Conservation (phyloP, 1,284 basidiomycete genomes). For the Trichosporon ovoides region DNA sequence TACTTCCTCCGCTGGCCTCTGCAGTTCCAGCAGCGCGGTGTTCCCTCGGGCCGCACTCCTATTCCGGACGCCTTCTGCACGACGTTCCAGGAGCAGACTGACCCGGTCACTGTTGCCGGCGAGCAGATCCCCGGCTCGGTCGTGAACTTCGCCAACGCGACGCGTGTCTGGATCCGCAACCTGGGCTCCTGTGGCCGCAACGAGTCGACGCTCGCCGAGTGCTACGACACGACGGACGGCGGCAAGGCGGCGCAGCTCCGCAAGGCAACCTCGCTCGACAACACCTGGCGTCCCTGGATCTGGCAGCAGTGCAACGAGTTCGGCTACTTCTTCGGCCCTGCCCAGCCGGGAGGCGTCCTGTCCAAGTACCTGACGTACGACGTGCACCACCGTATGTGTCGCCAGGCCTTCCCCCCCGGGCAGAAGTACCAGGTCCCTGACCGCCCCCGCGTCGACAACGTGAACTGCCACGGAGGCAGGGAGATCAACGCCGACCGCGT, state of each 20-base stretch:
- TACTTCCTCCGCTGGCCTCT: constrained; percentile 56
- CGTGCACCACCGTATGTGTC: constrained; percentile 74
- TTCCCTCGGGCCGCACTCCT: not conserved
- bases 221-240: constrained; percentile 71
- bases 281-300: constrained; percentile 78
- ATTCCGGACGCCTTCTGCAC: constrained; percentile 72
- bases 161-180: constrained; percentile 38
- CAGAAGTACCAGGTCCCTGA: constrained; percentile 64
- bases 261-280: constrained; percentile 54
- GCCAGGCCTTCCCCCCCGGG: constrained; percentile 75
- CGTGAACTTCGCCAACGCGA: constrained; percentile 69
- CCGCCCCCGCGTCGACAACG: constrained; percentile 68
- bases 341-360: constrained; percentile 35
- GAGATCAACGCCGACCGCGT: constrained; percentile 67
- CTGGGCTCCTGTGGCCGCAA: constrained; percentile 62
- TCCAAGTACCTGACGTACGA: constrained; percentile 63
- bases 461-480: constrained; percentile 74
- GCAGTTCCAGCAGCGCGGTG: constrained; percentile 54
- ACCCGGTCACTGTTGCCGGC: constrained; percentile 31
- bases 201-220: constrained; percentile 59
- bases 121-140: constrained; percentile 49
- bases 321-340: constrained; percentile 69
- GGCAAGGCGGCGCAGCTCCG: constrained; percentile 59
- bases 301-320: constrained; percentile 89
- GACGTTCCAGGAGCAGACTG: constrained; percentile 51